Percentiles rank a stretch among this genome's conserved stretches.
These are phyloP conservation scores for Colletotrichum sp. DNA, from an alignment of 2,329 filamentous ascomycete genomes.

Conservation along the genomic window DNA sequence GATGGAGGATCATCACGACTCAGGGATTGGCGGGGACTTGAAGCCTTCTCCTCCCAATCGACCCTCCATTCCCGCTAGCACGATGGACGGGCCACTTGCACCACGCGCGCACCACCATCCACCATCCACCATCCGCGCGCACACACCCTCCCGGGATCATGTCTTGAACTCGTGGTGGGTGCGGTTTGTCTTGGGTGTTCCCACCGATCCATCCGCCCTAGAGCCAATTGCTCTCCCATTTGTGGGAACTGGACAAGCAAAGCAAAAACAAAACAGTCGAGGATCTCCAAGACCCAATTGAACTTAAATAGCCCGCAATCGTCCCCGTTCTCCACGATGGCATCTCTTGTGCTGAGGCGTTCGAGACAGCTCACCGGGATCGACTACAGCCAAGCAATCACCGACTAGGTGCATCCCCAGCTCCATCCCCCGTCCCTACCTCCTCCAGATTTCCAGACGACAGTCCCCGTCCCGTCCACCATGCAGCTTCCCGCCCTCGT, in stretches of 20 bases:
- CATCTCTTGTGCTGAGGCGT: background rate
- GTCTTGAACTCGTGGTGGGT: background rate
- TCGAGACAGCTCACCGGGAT: background rate
- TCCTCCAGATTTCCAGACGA: background rate
- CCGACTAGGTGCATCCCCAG: background rate
- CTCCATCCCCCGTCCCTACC: background rate
- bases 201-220: background rate
- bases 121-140: background rate
- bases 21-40: background rate
- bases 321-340: background rate
- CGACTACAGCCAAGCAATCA: conserved; percentile 2
- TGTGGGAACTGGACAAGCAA: background rate
- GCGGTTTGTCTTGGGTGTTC: background rate
- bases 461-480: background rate
- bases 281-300: background rate
- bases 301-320: conserved; percentile 3
- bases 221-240: background rate
- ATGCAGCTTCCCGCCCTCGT: conserved; percentile 12
- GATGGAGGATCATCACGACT: conserved; percentile 5
- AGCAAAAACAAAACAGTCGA: background rate
- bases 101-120: background rate
- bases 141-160: background rate
- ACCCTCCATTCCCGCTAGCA: background rate
- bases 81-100: background rate
- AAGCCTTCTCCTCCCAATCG: background rate